Conservation (phyloP, 805 yeast genomes). For the Saccharomycopsis guyanensis region DNA sequence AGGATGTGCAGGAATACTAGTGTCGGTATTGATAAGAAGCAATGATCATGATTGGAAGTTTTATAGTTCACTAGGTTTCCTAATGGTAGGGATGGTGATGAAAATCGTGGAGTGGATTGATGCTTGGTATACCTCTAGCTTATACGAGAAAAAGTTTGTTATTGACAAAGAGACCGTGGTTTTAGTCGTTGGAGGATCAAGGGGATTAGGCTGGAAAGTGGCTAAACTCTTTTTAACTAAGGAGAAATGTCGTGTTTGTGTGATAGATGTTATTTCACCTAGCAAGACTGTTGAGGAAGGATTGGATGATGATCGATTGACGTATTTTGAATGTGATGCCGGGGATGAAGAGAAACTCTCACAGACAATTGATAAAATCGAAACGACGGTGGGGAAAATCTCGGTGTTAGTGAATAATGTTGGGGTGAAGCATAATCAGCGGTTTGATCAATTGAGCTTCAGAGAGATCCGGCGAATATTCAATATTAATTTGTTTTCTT, state of each 20-base stretch:
- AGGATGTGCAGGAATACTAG: too few relatives aligned
- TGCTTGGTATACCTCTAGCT: neutral
- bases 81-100: too few relatives aligned
- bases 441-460: conserved; percentile 25
- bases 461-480: conserved; percentile 23
- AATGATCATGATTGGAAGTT: too few relatives aligned
- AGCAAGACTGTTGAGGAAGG: conserved; percentile 15
- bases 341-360: conserved; percentile 23
- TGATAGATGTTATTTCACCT: conserved; percentile 21
- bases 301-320: conserved; percentile 13
- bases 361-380: conserved; percentile 22
- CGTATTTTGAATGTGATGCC: conserved; percentile 29
- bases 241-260: conserved; percentile 26
- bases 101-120: too few relatives aligned
- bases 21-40: too few relatives aligned
- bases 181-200: conserved; percentile 38
- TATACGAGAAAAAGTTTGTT: neutral
- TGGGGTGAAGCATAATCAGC: conserved; percentile 32
- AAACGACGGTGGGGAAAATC: conserved; percentile 13
- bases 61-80: too few relatives aligned
- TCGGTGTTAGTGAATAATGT: conserved; percentile 33
- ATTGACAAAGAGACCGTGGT: conserved; percentile 10
- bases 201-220: conserved; percentile 36
- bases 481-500: conserved; percentile 17
- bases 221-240: conserved; percentile 23